Evolutionary conservation across 2,329 filamentous ascomycete species (phyloP).

Genomic region (Monilinia polystroma): DNA sequence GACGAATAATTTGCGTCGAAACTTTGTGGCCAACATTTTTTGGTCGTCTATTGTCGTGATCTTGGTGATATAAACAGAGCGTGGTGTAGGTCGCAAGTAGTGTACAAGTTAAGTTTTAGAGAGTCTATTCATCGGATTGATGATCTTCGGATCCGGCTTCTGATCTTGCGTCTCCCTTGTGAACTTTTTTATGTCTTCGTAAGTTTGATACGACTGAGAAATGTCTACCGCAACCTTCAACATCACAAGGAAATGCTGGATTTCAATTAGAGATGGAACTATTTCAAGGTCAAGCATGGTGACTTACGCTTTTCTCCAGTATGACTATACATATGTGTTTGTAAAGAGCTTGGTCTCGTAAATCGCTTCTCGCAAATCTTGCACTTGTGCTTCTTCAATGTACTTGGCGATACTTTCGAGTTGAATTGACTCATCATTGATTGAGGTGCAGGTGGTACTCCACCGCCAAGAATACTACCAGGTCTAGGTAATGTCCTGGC

Average conservation of each 20-base stretch:
- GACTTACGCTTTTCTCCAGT: conserved; percentile 94
- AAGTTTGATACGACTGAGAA: conserved; percentile 98
- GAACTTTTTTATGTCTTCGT: conserved; percentile 91
- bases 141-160: conserved; percentile 62
- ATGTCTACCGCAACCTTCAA: conserved; percentile 90
- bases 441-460: conserved; percentile 76
- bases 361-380: conserved; percentile 98
- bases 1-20: neutral
- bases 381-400: conserved; percentile 99
- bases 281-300: neutral
- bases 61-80: conserved; percentile 17
- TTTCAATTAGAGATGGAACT: conserved; percentile 18
- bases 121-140: conserved; percentile 51
- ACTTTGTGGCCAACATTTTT: conserved; percentile 3
- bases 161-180: conserved; percentile 71
- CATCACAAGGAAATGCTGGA: conserved; percentile 87
- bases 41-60: conserved; percentile 19
- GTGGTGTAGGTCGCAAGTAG: neutral
- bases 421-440: conserved; percentile 99
- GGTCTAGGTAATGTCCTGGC: conserved; percentile 84
- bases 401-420: conserved; percentile 91
- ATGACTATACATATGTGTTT: conserved; percentile 98
- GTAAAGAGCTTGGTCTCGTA: conserved; percentile 87
- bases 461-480: conserved; percentile 61
- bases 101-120: conserved; percentile 14